phyloP scores from a whole-genome alignment of 805 yeast species.

The Ogataea sp. region DNA sequence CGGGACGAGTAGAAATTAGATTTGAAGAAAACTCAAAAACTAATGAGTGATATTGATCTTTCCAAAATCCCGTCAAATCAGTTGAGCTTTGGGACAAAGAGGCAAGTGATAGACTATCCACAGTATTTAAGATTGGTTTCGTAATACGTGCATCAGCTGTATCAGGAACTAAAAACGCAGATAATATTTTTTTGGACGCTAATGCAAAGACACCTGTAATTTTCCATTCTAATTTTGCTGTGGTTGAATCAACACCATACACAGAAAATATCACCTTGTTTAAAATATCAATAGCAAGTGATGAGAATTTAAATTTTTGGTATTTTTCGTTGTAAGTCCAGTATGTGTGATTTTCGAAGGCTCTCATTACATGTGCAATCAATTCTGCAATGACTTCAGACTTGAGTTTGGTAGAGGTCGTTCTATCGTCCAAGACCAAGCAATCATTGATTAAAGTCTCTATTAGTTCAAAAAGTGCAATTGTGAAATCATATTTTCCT shows the following conservation, averaged over 20 bases:
- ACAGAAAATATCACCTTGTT: constrained; percentile 42
- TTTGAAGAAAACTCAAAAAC: constrained; percentile 50
- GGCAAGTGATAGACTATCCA: constrained; percentile 35
- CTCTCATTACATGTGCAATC: constrained; percentile 47
- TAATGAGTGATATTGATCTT: constrained; percentile 38
- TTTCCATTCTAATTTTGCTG: constrained; percentile 25
- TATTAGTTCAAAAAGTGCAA: constrained; percentile 49
- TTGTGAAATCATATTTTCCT: constrained; percentile 60
- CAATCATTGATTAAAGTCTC: constrained; percentile 45
- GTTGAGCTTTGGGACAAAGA: neutral
- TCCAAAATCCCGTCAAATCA: constrained; percentile 39
- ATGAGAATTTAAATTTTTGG: constrained; percentile 58
- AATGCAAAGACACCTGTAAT: constrained; percentile 42
- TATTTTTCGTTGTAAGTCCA: constrained; percentile 55
- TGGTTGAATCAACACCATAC: constrained; percentile 41
- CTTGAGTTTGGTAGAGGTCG: constrained; percentile 34
- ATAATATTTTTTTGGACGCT: constrained; percentile 43
- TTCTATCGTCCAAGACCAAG: constrained; percentile 28
- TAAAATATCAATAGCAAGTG: constrained; percentile 45
- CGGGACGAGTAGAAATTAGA: constrained; percentile 49
- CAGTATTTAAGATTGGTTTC: constrained; percentile 41
- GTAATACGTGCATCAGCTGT: constrained; percentile 45
- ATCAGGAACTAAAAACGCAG: constrained; percentile 46
- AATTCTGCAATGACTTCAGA: constrained; percentile 48
- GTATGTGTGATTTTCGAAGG: constrained; percentile 64